A percentile compares a stretch with the other conserved stretches of the same genome.
phyloP scores from a whole-genome alignment of 176 grass and related monocot species.

The Triticum aestivum region IWGSC_CS_RefSeq_v2.1 NC_057802.1:444339046-444339545 shows the following conservation, averaged over 20 bases:
- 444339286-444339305: not conserved
- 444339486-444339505: conserved; percentile 32
- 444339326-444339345: too few species aligned
- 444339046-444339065: not conserved
- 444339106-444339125: too few species aligned
- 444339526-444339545: conserved; percentile 31
- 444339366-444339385: not conserved
- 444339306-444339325: too few species aligned
- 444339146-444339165: too few species aligned
- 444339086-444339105: not conserved
- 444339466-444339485: conserved; percentile 62
- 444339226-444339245: too few species aligned
- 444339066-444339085: not conserved
- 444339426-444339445: not conserved
- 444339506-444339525: conserved; percentile 44
- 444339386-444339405: not conserved
- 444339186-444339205: too few species aligned
- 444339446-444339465: conserved; percentile 43
- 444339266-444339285: not conserved
- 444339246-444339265: too few species aligned
- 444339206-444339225: too few species aligned
- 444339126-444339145: too few species aligned
- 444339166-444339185: too few species aligned
- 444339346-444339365: not conserved
- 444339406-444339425: not conserved